Conservation (phyloP, 176 grass and related monocot species). For the Carex parvula region DNA sequence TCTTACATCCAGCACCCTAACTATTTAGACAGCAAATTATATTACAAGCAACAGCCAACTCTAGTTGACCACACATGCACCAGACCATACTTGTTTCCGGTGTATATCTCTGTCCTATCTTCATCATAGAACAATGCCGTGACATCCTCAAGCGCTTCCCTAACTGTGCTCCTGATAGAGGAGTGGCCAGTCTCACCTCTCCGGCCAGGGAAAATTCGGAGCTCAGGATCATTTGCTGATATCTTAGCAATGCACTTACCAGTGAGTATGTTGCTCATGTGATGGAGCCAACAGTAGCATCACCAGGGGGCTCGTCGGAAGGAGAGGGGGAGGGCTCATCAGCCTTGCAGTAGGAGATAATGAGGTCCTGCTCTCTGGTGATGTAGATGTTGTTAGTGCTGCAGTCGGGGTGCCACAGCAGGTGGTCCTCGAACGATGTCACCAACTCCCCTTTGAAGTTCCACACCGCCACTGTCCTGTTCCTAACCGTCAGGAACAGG, state of each 20-base stretch:
- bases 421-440: constrained; percentile 94
- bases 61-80: constrained; percentile 98
- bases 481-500: constrained; percentile 95
- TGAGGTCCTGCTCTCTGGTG: constrained; percentile 91
- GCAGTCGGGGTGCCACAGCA: constrained; percentile 96
- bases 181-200: constrained; percentile 38
- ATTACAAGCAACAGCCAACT: constrained; percentile 1
- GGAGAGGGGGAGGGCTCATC: constrained; percentile 21
- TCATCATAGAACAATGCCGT: constrained; percentile 95
- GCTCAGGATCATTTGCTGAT: constrained; percentile 57
- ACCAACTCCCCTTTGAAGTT: constrained; percentile 96
- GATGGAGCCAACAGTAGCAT: constrained; percentile 65
- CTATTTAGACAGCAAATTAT: constrained; percentile 13
- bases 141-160: constrained; percentile 84
- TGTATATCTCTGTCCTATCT: constrained; percentile 96
- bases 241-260: constrained; percentile 99
- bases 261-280: constrained; percentile 93
- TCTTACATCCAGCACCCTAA: background rate
- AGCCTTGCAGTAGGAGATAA: constrained; percentile 96
- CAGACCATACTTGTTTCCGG: constrained; percentile 81
- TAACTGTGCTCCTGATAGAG: constrained; percentile 56
- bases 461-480: constrained; percentile 94
- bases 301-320: background rate
- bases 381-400: constrained; percentile 76
- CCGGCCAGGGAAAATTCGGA: constrained; percentile 29